These are phyloP conservation scores for Kokia cookei DNA, from an alignment of 441 rosid species.

Conservation along the genomic window DNA sequence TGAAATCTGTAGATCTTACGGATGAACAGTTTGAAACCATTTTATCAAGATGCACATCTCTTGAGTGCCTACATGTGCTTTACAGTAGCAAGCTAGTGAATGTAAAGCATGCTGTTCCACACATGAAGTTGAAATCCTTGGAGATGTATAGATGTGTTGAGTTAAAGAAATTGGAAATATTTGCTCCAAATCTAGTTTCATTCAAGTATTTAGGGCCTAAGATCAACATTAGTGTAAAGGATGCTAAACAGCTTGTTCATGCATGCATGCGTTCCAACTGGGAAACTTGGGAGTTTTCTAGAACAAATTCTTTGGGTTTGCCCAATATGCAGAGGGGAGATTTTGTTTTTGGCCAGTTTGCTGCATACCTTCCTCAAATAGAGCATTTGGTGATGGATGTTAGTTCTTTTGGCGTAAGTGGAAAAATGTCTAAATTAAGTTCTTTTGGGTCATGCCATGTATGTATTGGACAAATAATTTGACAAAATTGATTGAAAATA, in stretches of 20 bases:
- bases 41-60: background rate
- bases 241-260: background rate
- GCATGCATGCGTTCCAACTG: background rate
- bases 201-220: background rate
- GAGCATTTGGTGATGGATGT: too few relatives aligned
- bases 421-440: too few relatives aligned
- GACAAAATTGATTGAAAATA: too few relatives aligned
- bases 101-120: background rate
- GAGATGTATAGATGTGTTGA: background rate
- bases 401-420: too few relatives aligned
- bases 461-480: too few relatives aligned
- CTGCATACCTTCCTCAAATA: too few relatives aligned
- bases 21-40: background rate
- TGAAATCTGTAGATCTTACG: background rate
- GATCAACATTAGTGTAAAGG: background rate
- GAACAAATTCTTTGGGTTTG: background rate
- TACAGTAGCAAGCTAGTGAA: background rate
- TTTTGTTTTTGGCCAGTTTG: background rate
- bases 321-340: background rate
- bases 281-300: background rate
- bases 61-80: background rate
- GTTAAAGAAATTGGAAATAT: background rate
- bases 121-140: background rate
- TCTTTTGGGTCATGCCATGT: too few relatives aligned
- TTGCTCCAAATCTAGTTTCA: background rate